Evolutionary conservation across 495 filamentous ascomycete species (phyloP), one percentile per base, ranked within the genome.

Genomic region (Aspergillus affinis): DNA sequence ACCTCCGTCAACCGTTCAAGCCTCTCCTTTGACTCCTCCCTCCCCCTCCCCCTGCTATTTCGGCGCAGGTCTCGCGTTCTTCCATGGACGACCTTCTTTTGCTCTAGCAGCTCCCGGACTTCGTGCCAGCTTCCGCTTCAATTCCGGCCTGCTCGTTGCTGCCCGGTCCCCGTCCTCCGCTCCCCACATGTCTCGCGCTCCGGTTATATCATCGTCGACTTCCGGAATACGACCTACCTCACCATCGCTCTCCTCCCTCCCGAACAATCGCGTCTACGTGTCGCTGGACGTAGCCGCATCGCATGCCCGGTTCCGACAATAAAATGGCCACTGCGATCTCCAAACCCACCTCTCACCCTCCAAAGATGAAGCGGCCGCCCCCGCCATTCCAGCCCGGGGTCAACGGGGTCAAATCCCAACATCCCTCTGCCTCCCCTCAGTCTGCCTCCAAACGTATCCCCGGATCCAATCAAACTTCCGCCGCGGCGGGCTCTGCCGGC

Each of bases 321-420:
- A 41, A 47, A 48, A 84, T 82, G 81, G 80, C 81, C 27, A 82
- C 81, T 51, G 82, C 81, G 45, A 75, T 85, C 48, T 79, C 81
- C 51, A 83, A 82, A 62, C 81, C 82, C 15, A 75, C 79, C 65
- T 77, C 84, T 49, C 81, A 82, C 66, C 72, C 84, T 58, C 81
- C 81, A 65, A 91, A 91, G 72, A 84, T 88, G 65, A 91, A 91
- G 73, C 88, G 88, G 32, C 88, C 88, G 59, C 79, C 85, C 60
- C 86, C 86, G 56, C 86, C 87, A 52, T 83, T 86, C 52, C 87
- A 89, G 66, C 81, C 86, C 51, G 72, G 75, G 59, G 66, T 76
- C 65, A 91, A 90, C 75, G 87, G 86, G 46, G 81, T 84, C 60
- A 82, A 81, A 61, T 74, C 85, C 55, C 82, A 84, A n/a, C 81